Evolutionary conservation across 371 early-diverging fungal genomes (phyloP), one percentile per base, ranked within the genome.

Genomic region (Mucor racemosus): DNA sequence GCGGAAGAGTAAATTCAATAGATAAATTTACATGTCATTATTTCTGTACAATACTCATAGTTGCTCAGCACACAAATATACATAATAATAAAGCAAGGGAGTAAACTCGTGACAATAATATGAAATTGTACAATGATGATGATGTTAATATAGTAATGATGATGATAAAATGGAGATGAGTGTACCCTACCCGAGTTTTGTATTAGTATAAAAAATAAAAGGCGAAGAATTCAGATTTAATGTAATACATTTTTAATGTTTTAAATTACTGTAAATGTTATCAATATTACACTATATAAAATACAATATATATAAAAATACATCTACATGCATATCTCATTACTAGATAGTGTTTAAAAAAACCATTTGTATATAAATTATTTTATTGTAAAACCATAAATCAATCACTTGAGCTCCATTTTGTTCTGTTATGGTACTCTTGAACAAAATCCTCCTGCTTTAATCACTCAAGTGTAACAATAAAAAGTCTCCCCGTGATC

Each of bases 101-200:
- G 31, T 33, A 33, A 36, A n/a, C 61, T 61, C 61, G 38, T 61
- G 61, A 61, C 61, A 39, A 50, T 21, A 50, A 19, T n/a, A n/a
- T 46, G 46, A 34, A 60, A 61, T 61, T 61, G 61, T 48, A 50
- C 61, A 48, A 61, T 61, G 50, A 41, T 34, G 33, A 55, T 55
- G 35, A 55, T 35, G 56, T 31, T 40, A 8, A 59, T 59, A 48
- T 48, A 38, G 38, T 34, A 15, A 55, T 55, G 17, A 55, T 33
- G 53, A 31, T 40, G 14, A 59, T 59, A 59, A 39, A 21, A 19
- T 19, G 36, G 58, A 57, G 58, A 61, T 61, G 61, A 61, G 61
- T 61, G 61, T 61, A 61, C 61, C 26, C 50, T 61, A 35, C 36
- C 48, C 61, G 61, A 42, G 50, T 48, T n/a, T 21, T 39, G 19